Evolutionary conservation across 2,329 filamentous ascomycete species (phyloP), one percentile per base, ranked within the genome.

Genomic region (Coniella lustricola): DNA sequence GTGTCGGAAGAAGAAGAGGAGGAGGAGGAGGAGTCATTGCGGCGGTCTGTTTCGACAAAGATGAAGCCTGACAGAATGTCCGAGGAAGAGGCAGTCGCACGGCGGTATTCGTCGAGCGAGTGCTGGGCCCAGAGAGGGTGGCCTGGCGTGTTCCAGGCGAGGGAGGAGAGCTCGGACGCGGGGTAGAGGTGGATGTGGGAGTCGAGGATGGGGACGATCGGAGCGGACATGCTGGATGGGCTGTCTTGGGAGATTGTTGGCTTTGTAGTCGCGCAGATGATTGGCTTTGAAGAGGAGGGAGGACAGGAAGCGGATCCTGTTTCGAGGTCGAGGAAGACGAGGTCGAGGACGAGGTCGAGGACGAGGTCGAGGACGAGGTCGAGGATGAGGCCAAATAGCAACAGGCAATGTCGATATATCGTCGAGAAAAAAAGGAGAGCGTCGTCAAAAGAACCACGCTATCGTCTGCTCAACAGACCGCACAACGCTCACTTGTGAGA

Each of bases 151-250:
- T 80, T 79, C 90, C 89, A 95, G 50, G 78, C 69, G 54, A 94
- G 78, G 34, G 78, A 76, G 47, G 74, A 62, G 45, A 85, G 62
- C 59, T 91, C 85, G 46, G 77, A 76, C 39, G 72, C 66, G 38
- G 88, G 86, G 72, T 82, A 95, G 60, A 96, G 81, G 70, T 96
- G 90, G 67, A 96, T 85, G 72, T 96, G 91, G 34, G 88, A 85
- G 72, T 96, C 90, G 66, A 96, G 81, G 61, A 95, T 83, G 59
- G 74, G 79, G 64, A 75, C 68, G 58, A 17, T 33, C 48, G 36
- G 47, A 48, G 48, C 42, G 34, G 50, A 44, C 50, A 52, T 52
- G 3, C 22, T 49, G 37, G 29, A 18, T 20, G 36, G 36, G 5
- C 14, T 12, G 36, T 38, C 8, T 2, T 9, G 13, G 12, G 35